A percentile compares a stretch with the other conserved stretches of the same genome.
Evolutionary conservation across 2,329 filamentous ascomycete genomes (phyloP).

Genomic region (Drechslerella coelobrocha): DNA sequence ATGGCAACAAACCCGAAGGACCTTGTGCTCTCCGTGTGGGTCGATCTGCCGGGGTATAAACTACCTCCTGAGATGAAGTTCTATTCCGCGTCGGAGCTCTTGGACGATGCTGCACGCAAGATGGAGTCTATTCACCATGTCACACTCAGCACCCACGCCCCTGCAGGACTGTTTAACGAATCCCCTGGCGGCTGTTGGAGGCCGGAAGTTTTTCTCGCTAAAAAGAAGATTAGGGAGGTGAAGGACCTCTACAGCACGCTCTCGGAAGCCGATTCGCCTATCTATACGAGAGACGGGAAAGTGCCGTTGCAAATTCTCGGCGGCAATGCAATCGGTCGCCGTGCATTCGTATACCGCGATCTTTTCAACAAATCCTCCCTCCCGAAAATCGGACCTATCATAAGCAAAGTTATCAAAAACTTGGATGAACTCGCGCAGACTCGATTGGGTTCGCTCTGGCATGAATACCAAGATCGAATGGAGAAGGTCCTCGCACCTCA

Average conservation of each 20-base stretch:
- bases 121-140: conserved; percentile 45
- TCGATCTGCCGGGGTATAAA: conserved; percentile 43
- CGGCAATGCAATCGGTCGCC: conserved; percentile 38
- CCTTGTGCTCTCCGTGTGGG: conserved; percentile 41
- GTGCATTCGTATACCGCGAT: conserved; percentile 38
- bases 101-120: conserved; percentile 42
- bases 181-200: conserved; percentile 45
- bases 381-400: conserved; percentile 30
- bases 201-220: conserved; percentile 33
- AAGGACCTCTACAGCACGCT: conserved; percentile 39
- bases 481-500: conserved; percentile 24
- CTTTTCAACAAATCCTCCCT: conserved; percentile 26
- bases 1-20: conserved; percentile 39
- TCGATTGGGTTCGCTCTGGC: conserved; percentile 37
- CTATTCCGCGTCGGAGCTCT: conserved; percentile 22
- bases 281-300: conserved; percentile 38
- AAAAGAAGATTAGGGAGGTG: conserved; percentile 34
- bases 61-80: conserved; percentile 34
- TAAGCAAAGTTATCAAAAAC: conserved; percentile 45
- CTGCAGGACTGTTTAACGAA: conserved; percentile 41
- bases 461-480: conserved; percentile 41
- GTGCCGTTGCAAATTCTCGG: conserved; percentile 29
- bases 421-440: conserved; percentile 36
- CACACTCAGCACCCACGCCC: conserved; percentile 44
- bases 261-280: conserved; percentile 33